Percentiles rank a stretch among this genome's conserved stretches.
Evolutionary conservation across 2,329 filamentous ascomycete species (phyloP).

Genomic region (Botrytis paeoniae): DNA sequence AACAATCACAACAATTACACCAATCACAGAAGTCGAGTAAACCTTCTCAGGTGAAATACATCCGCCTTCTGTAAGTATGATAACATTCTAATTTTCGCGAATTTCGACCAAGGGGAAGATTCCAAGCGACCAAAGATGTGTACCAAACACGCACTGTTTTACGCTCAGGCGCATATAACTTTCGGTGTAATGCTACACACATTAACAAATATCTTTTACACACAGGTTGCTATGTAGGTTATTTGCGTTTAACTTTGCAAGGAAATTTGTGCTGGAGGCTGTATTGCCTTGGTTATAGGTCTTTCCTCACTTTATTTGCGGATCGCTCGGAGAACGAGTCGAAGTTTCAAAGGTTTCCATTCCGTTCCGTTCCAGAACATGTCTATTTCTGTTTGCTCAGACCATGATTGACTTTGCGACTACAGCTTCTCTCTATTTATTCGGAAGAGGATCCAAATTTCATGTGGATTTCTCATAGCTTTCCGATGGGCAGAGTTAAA

Average conservation of each 20-base stretch:
- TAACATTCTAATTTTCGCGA: not conserved
- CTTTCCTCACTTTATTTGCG: not conserved
- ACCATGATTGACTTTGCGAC: not conserved
- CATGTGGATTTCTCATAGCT: not conserved
- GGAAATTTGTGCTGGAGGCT: not conserved
- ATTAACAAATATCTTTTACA: too few relatives aligned
- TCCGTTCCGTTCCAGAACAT: not conserved
- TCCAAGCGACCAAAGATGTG: not conserved
- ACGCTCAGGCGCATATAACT: not conserved
- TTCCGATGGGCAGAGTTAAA: not conserved
- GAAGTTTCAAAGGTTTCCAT: constrained; percentile 1
- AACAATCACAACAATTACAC: too few relatives aligned
- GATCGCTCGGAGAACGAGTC: not conserved
- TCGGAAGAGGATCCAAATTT: not conserved
- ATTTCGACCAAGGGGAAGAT: not conserved
- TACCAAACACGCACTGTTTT: constrained; percentile 1
- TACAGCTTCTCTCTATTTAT: not conserved
- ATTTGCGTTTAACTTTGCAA: not conserved
- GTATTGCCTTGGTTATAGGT: not conserved
- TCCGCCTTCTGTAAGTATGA: not conserved
- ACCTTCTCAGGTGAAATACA: not conserved
- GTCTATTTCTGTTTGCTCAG: not conserved
- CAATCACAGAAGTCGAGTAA: not conserved
- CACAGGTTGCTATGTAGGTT: not conserved
- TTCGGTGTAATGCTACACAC: not conserved